Evolutionary conservation across 2,329 filamentous ascomycete genomes (phyloP).

Genomic region (Westerdykella ornata): DNA sequence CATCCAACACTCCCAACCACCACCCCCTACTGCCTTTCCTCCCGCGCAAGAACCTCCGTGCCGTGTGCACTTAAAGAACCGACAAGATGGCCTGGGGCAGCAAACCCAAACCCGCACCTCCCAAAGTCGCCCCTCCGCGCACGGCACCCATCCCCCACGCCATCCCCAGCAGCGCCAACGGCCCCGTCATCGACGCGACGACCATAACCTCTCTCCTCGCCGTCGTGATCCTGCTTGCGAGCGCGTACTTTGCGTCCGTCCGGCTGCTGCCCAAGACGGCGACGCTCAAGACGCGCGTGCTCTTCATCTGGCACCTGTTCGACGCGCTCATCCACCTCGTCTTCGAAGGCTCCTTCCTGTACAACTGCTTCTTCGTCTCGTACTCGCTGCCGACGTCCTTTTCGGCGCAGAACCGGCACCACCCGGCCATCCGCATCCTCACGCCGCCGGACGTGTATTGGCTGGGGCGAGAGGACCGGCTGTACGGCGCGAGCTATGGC

Average conservation of each 20-base stretch:
- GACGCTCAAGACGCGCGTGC: conserved; percentile 57
- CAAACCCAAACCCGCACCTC: conserved; percentile 8
- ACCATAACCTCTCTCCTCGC: conserved; percentile 52
- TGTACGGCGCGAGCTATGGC: conserved; percentile 56
- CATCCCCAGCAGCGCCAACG: conserved; percentile 45
- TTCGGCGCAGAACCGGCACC: conserved; percentile 20
- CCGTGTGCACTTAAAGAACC: conserved; percentile 1
- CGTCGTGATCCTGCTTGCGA: conserved; percentile 49
- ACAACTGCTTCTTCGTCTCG: conserved; percentile 82
- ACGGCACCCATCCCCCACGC: conserved; percentile 52
- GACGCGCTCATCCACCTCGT: conserved; percentile 82
- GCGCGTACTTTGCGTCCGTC: conserved; percentile 47
- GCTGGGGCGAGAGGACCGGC: conserved; percentile 47
- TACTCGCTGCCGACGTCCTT: conserved; percentile 39
- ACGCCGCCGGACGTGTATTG: conserved; percentile 48
- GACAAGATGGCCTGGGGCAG: conserved; percentile 18
- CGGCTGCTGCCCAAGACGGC: conserved; percentile 49
- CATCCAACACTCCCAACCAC: not conserved
- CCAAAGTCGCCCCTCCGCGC: conserved; percentile 38
- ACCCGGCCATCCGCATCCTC: conserved; percentile 33
- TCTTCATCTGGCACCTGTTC: conserved; percentile 94
- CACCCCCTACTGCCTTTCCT: not conserved
- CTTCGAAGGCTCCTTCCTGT: conserved; percentile 86
- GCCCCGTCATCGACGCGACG: conserved; percentile 40
- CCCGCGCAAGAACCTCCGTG: conserved; percentile 8